Evolutionary conservation across 257 asterid genomes (phyloP).

Genomic region (Linderniella brevidens): DNA sequence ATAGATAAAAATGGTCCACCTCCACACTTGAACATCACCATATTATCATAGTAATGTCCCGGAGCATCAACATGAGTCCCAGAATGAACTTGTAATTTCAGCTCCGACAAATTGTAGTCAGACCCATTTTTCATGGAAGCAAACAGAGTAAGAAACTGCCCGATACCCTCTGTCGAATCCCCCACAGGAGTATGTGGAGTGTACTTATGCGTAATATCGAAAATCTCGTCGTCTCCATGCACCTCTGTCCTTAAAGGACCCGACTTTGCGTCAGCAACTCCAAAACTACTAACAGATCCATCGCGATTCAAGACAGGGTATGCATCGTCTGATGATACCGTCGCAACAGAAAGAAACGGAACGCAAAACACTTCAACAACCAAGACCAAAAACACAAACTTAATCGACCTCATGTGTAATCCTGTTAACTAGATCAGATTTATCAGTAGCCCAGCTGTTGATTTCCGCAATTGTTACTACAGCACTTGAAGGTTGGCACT

Average conservation of each 20-base stretch:
- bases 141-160: conserved; percentile 35
- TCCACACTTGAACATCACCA: conserved; percentile 70
- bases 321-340: conserved; percentile 20
- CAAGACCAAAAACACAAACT: no score
- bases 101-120: conserved; percentile 59
- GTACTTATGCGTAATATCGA: conserved; percentile 58
- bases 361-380: not conserved
- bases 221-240: conserved; percentile 34
- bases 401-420: no score
- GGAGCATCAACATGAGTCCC: conserved; percentile 95
- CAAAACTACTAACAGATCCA: conserved; percentile 19
- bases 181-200: conserved; percentile 46
- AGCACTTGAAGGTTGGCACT: no score
- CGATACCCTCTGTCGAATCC: conserved; percentile 31
- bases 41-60: conserved; percentile 50
- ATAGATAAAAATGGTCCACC: not conserved
- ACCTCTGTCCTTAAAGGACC: conserved; percentile 25
- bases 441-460: no score
- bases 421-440: no score
- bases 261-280: conserved; percentile 16
- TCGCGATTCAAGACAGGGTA: conserved; percentile 35
- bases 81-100: conserved; percentile 48
- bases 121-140: conserved; percentile 74
- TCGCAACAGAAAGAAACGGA: conserved; percentile 7
- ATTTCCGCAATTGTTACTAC: no score